These are phyloP conservation scores for Aciculoconidium aculeatum DNA, from an alignment of 805 yeast genomes.

Conservation along the genomic window DNA sequence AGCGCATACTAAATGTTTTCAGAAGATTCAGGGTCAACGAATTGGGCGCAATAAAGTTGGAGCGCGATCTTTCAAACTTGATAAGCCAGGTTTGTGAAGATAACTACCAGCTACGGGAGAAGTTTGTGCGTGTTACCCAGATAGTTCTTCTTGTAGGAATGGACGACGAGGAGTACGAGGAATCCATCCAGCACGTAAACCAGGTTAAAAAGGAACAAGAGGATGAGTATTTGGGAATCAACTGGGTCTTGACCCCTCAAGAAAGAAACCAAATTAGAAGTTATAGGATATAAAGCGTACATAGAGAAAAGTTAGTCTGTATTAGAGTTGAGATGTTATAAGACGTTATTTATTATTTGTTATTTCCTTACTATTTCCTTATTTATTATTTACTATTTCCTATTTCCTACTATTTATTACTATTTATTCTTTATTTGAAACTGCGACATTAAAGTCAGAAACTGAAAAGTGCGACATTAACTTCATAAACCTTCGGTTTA, in stretches of 20 bases:
- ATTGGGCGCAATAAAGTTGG: slow-evolving; percentile 76
- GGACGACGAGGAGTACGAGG: slow-evolving; percentile 56
- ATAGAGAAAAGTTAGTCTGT: no score
- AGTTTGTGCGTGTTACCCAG: slow-evolving; percentile 78
- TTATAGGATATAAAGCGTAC: slow-evolving; percentile 50
- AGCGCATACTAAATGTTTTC: slow-evolving; percentile 59
- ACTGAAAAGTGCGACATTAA: no score
- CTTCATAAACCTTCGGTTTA: no score
- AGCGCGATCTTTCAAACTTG: slow-evolving; percentile 70
- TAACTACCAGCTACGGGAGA: slow-evolving; percentile 68
- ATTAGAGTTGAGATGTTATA: no score
- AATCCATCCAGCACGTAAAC: slow-evolving; percentile 20
- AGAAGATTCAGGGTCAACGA: slow-evolving; percentile 61
- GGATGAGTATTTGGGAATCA: slow-evolving; percentile 28
- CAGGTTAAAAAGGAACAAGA: slow-evolving; percentile 14
- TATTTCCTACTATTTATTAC: no score
- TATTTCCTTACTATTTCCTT: no score
- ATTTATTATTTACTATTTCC: no score
- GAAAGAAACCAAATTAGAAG: slow-evolving; percentile 63
- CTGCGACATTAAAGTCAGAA: no score
- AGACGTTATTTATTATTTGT: no score
- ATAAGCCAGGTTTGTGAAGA: slow-evolving; percentile 70
- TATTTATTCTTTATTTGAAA: no score
- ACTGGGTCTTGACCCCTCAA: slow-evolving; percentile 74
- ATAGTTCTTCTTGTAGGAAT: slow-evolving; percentile 74